Conservation (phyloP, 1,284 basidiomycete species). For the Cryptococcus hybrid region DNA sequence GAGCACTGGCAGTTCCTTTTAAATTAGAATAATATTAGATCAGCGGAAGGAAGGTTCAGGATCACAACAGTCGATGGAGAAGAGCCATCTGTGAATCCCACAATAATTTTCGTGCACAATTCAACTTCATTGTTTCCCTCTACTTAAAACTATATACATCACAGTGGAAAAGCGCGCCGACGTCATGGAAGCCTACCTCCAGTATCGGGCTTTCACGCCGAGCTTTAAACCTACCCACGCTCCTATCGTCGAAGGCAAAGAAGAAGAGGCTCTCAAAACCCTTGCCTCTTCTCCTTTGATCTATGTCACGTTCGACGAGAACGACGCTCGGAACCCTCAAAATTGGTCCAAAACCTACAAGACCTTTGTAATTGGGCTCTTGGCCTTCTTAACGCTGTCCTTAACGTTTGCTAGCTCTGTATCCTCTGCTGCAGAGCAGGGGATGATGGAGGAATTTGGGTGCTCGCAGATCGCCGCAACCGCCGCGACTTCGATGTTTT, state of each 20-base stretch:
- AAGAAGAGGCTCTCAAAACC: constrained; percentile 5
- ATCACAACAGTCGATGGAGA: too few species aligned
- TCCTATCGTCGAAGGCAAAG: neutral
- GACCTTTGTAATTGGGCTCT: constrained; percentile 15
- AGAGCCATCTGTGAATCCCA: too few species aligned
- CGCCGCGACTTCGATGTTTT: constrained; percentile 23
- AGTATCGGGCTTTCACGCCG: constrained; percentile 10
- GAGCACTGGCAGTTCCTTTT: too few species aligned
- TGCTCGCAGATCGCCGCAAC: constrained; percentile 18
- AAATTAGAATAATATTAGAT: too few species aligned
- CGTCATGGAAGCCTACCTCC: constrained; percentile 10
- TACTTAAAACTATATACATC: too few species aligned
- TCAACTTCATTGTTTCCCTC: too few species aligned
- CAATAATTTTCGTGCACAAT: too few species aligned
- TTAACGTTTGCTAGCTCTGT: constrained; percentile 26
- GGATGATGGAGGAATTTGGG: constrained; percentile 23
- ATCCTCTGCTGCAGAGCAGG: constrained; percentile 17
- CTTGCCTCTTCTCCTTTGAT: constrained; percentile 2
- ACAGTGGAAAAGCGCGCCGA: too few species aligned
- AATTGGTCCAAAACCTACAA: constrained; percentile 27
- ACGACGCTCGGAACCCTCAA: constrained; percentile 22
- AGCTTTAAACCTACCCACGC: constrained; percentile 1
- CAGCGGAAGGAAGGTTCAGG: too few species aligned
- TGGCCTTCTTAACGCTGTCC: constrained; percentile 21
- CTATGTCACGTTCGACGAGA: constrained; percentile 17